Evolutionary conservation across 371 early-diverging fungal genomes (phyloP), one percentile per base, ranked within the genome.

Genomic region (Quaeritorhiza haematococci): DNA sequence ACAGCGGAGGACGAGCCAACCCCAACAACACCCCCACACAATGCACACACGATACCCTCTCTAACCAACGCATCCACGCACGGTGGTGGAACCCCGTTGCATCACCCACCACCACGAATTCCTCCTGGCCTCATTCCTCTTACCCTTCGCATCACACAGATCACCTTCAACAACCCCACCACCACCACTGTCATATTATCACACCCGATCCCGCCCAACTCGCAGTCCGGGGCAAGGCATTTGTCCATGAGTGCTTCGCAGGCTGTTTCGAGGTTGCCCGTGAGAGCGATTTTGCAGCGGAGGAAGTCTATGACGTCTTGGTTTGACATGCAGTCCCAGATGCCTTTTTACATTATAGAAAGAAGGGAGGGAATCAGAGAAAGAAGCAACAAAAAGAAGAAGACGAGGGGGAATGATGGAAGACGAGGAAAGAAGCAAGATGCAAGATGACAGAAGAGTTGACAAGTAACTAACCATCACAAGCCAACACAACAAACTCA

Each of bases 131-230:
- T n/a, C n/a, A n/a, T n/a, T n/a, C 41, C 41, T n/a, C 17, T 38
- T 38, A 15, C 21, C 21, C 41, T 38, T 17, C 41, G 21, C 41
- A 17, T n/a, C 21, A n/a, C n/a, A n/a, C n/a, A n/a, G n/a, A n/a
- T 49, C 8, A 90, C 92, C 57, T 87, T 79, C 61, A 95, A 74
- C 38, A 95, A 68, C 0, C 80, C 98, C 3, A 93, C 88, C 43
- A 98, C 90, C 35, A 94, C 73, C 13, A 95, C 89, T 0, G 96
- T 93, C 98, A 98, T 98, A 76, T 98, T 98, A 68, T 98, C 98
- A 73, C 94, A 94, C 10, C 98, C 98, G 26, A 94, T 79, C n/a
- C 91, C 92, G 44, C 89, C 87, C 47, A 86, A 65, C 32, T 88
- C 90, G 55, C 79, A 81, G 56, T 90, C 72, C 29, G 80, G 75